Conservation (phyloP, 495 filamentous ascomycete species). For the Baudoinia panamericana region DNA sequence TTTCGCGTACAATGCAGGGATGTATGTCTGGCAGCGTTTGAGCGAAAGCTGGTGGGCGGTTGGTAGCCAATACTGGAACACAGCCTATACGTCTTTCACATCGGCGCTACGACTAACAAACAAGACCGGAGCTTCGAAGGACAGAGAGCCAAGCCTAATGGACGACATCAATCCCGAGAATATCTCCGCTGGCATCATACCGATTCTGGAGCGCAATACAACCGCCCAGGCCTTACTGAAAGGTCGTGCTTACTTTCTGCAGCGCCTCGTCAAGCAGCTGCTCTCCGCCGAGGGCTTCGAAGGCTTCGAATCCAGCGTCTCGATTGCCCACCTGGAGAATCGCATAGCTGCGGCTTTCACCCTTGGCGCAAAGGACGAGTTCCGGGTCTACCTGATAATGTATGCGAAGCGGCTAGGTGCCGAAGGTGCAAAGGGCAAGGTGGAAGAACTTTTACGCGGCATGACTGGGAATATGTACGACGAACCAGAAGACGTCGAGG, state of each 20-base stretch:
- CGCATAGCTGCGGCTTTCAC: conserved; percentile 78
- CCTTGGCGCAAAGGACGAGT: conserved; percentile 78
- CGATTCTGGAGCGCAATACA: conserved; percentile 82
- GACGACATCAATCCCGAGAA: conserved; percentile 42
- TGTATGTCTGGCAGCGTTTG: conserved; percentile 89
- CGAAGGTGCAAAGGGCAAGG: conserved; percentile 72
- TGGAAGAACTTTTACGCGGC: conserved; percentile 76
- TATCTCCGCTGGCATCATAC: conserved; percentile 85
- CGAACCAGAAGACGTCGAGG: conserved; percentile 30
- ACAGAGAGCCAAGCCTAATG: conserved; percentile 32
- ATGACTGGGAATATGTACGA: conserved; percentile 56
- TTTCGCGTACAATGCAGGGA: conserved; percentile 64
- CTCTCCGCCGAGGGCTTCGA: conserved; percentile 82
- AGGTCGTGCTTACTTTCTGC: conserved; percentile 75
- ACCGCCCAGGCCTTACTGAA: conserved; percentile 86
- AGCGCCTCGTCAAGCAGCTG: conserved; percentile 74
- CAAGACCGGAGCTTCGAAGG: conserved; percentile 33
- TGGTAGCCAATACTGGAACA: conserved; percentile 96
- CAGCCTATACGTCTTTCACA: conserved; percentile 40
- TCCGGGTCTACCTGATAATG: conserved; percentile 82
- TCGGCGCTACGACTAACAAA: no score
- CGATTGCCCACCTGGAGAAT: conserved; percentile 91
- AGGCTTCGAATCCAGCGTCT: conserved; percentile 77
- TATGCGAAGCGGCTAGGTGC: conserved; percentile 90
- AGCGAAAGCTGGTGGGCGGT: conserved; percentile 97